phyloP scores from a whole-genome alignment of 768 basidiomycete genomes.

The Pleurotus tuber-regium region DNA sequence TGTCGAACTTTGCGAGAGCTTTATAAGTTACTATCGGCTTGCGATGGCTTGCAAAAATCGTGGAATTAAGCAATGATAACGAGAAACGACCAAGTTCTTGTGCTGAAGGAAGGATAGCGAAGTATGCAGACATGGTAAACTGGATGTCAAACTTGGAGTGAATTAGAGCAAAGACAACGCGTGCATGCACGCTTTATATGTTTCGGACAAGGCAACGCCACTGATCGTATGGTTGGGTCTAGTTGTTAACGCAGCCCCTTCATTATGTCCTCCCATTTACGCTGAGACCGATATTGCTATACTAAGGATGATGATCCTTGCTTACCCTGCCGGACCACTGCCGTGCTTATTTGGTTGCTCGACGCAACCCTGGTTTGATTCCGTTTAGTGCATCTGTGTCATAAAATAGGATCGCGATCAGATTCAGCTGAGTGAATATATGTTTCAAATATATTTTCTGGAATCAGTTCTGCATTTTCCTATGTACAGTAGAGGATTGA shows the following conservation, averaged over 20 bases:
- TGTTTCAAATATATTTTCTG: constrained; percentile 7
- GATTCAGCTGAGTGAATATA: constrained; percentile 8
- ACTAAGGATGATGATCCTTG: constrained; percentile 10
- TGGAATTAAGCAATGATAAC: constrained; percentile 44
- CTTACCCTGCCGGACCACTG: constrained; percentile 10
- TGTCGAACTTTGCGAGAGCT: constrained; percentile 48
- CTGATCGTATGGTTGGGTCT: constrained; percentile 10
- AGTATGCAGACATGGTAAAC: constrained; percentile 21
- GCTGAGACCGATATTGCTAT: constrained; percentile 1
- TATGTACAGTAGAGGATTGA: too few relatives aligned
- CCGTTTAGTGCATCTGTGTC: constrained; percentile 11
- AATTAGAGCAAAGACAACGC: background rate
- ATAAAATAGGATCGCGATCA: constrained; percentile 10
- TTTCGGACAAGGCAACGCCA: constrained; percentile 7
- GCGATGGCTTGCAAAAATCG: constrained; percentile 29
- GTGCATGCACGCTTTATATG: constrained; percentile 5
- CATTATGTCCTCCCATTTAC: constrained; percentile 6
- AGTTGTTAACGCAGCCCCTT: constrained; percentile 10
- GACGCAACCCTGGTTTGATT: constrained; percentile 11
- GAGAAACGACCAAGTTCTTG: constrained; percentile 47
- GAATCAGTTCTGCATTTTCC: too few relatives aligned
- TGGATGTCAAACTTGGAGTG: background rate
- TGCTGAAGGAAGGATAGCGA: constrained; percentile 47
- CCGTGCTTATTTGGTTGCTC: constrained; percentile 8
- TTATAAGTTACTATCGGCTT: constrained; percentile 29